Conservation (phyloP, 2,329 filamentous ascomycete species). For the Fusarium neocosmosporiellum region DNA sequence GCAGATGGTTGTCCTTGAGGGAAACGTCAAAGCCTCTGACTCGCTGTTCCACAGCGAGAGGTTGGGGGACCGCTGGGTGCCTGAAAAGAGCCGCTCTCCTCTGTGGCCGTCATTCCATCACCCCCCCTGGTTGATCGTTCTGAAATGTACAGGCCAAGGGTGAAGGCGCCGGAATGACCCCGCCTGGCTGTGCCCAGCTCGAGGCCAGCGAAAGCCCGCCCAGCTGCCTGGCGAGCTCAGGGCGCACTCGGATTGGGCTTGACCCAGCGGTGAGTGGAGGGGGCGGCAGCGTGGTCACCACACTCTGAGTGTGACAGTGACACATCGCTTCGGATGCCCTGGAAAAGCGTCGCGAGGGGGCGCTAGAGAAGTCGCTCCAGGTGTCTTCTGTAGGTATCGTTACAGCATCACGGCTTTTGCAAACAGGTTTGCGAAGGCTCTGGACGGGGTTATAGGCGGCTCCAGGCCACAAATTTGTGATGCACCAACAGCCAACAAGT, state of each 20-base stretch:
- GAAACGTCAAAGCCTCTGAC: not conserved
- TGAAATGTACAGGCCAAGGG: slow-evolving; percentile 45
- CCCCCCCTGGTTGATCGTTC: slow-evolving; percentile 35
- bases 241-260: slow-evolving; percentile 37
- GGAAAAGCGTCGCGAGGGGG: slow-evolving; percentile 33
- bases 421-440: slow-evolving; percentile 25
- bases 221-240: slow-evolving; percentile 26
- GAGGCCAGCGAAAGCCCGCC: slow-evolving; percentile 9
- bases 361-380: slow-evolving; percentile 34
- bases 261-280: slow-evolving; percentile 32
- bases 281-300: slow-evolving; percentile 7
- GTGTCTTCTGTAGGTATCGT: slow-evolving; percentile 43
- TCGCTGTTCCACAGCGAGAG: slow-evolving; percentile 19
- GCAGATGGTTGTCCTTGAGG: not conserved
- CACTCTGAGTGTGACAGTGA: slow-evolving; percentile 39
- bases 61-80: slow-evolving; percentile 26
- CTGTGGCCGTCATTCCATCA: slow-evolving; percentile 32
- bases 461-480: slow-evolving; percentile 25
- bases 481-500: slow-evolving; percentile 25
- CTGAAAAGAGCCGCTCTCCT: slow-evolving; percentile 25
- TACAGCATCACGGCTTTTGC: slow-evolving; percentile 38
- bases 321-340: slow-evolving; percentile 42
- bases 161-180: slow-evolving; percentile 46
- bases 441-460: slow-evolving; percentile 14
- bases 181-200: slow-evolving; percentile 33